phyloP scores from a whole-genome alignment of 805 yeast genomes.

The Ogataea paradorogensis region DNA sequence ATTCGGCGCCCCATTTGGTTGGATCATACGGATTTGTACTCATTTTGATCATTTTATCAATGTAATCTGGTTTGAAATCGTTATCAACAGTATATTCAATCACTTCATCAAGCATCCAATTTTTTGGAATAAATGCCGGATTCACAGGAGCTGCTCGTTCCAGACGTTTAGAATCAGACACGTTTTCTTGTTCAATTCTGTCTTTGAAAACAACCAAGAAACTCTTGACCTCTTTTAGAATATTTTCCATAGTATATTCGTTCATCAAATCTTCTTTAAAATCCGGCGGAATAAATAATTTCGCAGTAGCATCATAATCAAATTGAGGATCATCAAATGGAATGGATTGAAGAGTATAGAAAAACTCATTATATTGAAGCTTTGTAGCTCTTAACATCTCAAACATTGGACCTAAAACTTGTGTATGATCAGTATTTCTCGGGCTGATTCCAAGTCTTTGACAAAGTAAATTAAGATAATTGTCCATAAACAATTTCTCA shows the following conservation, averaged over 20 bases:
- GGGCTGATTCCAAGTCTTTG: conserved; percentile 65
- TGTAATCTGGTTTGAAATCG: conserved; percentile 46
- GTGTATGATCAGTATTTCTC: conserved; percentile 39
- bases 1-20: conserved; percentile 62
- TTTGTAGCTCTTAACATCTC: conserved; percentile 57
- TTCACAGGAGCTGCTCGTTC: conserved; percentile 48
- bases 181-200: conserved; percentile 34
- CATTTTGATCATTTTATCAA: conserved; percentile 69
- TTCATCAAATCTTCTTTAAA: conserved; percentile 27
- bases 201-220: conserved; percentile 55
- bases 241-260: conserved; percentile 35
- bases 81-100: conserved; percentile 54
- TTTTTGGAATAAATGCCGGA: conserved; percentile 80
- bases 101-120: conserved; percentile 85
- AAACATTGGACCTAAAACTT: conserved; percentile 57
- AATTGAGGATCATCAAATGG: conserved; percentile 32
- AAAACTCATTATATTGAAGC: conserved; percentile 79
- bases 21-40: conserved; percentile 69
- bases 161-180: conserved; percentile 39
- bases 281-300: conserved; percentile 28
- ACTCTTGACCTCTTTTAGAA: conserved; percentile 37
- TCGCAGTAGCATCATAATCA: conserved; percentile 30
- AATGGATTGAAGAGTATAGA: conserved; percentile 56
- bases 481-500: conserved; percentile 56
- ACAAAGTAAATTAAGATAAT: conserved; percentile 56